Base-by-base conservation (phyloP, 106 monocot genomes). In the Narthecium ossifragum region DNA sequence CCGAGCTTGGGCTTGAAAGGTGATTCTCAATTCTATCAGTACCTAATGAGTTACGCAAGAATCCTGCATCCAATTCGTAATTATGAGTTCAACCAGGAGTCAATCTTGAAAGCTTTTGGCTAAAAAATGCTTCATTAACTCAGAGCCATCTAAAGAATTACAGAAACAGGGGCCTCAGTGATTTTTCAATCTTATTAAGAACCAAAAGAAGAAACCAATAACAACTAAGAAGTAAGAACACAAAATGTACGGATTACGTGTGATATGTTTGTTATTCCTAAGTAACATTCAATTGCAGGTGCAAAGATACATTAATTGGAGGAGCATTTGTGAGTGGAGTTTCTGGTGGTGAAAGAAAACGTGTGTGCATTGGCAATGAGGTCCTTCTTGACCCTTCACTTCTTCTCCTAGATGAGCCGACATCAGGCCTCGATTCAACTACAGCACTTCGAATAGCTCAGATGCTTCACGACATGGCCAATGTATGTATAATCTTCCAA, bases 1-100 rank as follows among this genome's bases (percentile, higher is more conserved):
- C 73, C 63, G 83, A 86, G 57, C 86, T 92, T 37, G 92, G 92
- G 6, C 83, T 92, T 58, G 86, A 92, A 8, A 86, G 92, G 92
- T 92, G 74, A 3, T 13, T 43, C 10, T 43, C 4, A 0, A 17
- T 17, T 43, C 6, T 43, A 39, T 43, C 6, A 17, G 4, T 3
- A 6, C n/a, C n/a, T n/a, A n/a, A n/a, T n/a, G n/a, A n/a, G n/a
- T n/a, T n/a, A n/a, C n/a, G n/a, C n/a, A n/a, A n/a, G n/a, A n/a
- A n/a, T n/a, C n/a, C n/a, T n/a, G n/a, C n/a, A n/a, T n/a, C n/a
- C n/a, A n/a, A n/a, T n/a, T n/a, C n/a, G n/a, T n/a, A n/a, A n/a
- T n/a, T n/a, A n/a, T n/a, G n/a, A n/a, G n/a, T n/a, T n/a, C n/a
- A n/a, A n/a, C n/a, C n/a, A n/a, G n/a, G n/a, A n/a, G n/a, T n/a